Evolutionary conservation across 108 stramenopile species (phyloP).

Genomic region (Aurantiochytrium sp.): DNA sequence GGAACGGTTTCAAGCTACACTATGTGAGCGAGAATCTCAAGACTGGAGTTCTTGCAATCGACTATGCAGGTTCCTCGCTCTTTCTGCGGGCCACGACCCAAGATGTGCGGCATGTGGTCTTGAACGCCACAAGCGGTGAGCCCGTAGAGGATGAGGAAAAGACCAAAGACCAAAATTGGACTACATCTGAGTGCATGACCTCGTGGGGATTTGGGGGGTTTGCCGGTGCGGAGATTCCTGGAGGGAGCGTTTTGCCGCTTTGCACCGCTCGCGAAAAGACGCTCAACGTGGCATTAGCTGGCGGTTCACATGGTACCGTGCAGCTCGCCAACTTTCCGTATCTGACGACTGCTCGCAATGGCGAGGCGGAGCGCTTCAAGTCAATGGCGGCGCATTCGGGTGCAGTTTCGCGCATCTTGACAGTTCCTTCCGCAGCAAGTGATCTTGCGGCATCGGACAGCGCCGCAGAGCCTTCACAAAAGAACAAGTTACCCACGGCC

Average conservation of each 20-base stretch:
- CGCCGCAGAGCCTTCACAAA: neutral
- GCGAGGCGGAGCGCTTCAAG: neutral
- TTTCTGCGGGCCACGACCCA: neutral
- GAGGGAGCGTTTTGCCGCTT: neutral
- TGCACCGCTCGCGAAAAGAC: neutral
- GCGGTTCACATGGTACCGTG: neutral
- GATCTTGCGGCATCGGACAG: too few relatives aligned
- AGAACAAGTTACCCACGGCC: neutral
- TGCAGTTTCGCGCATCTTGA: neutral
- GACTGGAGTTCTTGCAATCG: neutral
- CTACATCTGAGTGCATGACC: neutral
- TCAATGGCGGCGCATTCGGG: neutral
- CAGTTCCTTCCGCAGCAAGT: neutral
- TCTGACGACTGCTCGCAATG: neutral
- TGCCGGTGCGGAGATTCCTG: neutral
- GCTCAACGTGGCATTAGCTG: neutral
- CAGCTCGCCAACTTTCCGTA: neutral
- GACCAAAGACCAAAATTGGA: neutral
- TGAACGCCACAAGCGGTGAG: neutral
- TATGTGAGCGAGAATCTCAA: neutral
- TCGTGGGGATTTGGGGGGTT: neutral
- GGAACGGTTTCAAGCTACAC: neutral
- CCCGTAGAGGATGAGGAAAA: neutral
- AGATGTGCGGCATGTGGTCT: neutral
- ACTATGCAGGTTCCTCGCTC: neutral